Conservation (phyloP, 1,284 basidiomycete species). For the Vanrija sp. region DNA sequence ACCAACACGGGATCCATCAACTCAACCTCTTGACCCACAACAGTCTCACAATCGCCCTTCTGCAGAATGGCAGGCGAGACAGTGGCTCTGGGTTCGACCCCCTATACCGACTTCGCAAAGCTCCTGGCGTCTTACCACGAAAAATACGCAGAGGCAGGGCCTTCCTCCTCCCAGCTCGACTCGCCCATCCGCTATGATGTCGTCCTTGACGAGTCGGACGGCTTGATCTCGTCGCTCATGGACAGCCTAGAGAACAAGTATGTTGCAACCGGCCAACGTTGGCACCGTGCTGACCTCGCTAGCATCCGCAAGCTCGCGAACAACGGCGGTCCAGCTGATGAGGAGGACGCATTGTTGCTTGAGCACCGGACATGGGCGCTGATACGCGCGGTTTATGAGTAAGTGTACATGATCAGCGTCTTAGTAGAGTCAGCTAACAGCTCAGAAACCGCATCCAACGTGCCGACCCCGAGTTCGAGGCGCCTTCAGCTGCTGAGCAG, state of each 20-base stretch:
- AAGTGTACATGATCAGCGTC: slow-evolving; percentile 3
- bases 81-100: slow-evolving; percentile 6
- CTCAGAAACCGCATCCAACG: slow-evolving; percentile 34
- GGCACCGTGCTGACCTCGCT: slow-evolving; percentile 4
- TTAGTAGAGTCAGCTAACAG: neutral
- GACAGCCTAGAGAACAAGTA: slow-evolving; percentile 32
- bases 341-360: slow-evolving; percentile 31
- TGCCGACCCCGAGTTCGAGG: slow-evolving; percentile 25
- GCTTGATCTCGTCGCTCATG: slow-evolving; percentile 34
- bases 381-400: slow-evolving; percentile 40
- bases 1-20: neutral
- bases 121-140: slow-evolving; percentile 37
- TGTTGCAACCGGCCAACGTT: slow-evolving; percentile 1
- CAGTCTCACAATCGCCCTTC: neutral
- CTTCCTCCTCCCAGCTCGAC: slow-evolving; percentile 39
- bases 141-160: slow-evolving; percentile 38
- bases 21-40: neutral
- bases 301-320: too few species aligned
- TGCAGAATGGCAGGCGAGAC: neutral
- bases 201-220: slow-evolving; percentile 37
- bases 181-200: slow-evolving; percentile 33
- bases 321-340: slow-evolving; percentile 13
- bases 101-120: slow-evolving; percentile 36
- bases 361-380: slow-evolving; percentile 47
- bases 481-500: slow-evolving; percentile 25